Conservation (phyloP, 2,329 filamentous ascomycete genomes). For the Cercospora beticola region DNA sequence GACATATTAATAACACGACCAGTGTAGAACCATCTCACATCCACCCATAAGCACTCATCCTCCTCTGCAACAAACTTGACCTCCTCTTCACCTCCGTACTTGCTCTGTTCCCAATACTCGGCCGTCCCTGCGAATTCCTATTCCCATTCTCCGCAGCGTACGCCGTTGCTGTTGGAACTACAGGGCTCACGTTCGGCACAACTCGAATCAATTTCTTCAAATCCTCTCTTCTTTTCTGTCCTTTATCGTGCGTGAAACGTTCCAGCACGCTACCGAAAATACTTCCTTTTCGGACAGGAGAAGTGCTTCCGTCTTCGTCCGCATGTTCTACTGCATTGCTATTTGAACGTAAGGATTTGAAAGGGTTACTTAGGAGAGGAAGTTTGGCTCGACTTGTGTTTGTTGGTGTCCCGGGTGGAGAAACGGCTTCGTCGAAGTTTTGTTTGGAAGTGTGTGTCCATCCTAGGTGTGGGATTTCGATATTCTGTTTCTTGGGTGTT, state of each 20-base stretch:
- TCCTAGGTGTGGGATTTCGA: constrained; percentile 21
- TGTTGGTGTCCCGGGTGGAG: constrained; percentile 12
- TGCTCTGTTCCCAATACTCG: not conserved
- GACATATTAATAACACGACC: too few species aligned
- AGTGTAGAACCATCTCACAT: not conserved
- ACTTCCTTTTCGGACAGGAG: constrained; percentile 9
- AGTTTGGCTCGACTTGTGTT: not conserved
- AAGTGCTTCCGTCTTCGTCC: not conserved
- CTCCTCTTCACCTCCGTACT: not conserved
- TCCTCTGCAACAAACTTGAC: constrained; percentile 6
- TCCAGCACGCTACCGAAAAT: constrained; percentile 25
- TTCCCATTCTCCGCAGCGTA: not conserved
- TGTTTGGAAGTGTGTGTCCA: constrained; percentile 30
- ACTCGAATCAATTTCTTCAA: constrained; percentile 38
- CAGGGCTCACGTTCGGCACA: constrained; percentile 21
- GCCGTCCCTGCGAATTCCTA: constrained; percentile 1
- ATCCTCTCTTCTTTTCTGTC: constrained; percentile 35
- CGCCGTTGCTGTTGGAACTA: not conserved
- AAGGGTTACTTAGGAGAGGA: not conserved
- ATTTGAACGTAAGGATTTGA: not conserved
- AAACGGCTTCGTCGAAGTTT: constrained; percentile 27
- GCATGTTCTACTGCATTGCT: not conserved
- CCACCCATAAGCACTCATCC: constrained; percentile 8
- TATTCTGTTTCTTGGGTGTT: not conserved
- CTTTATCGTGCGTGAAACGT: constrained; percentile 27